phyloP scores from a whole-genome alignment of 768 basidiomycete species.

The Boletus rubropictus region DNA sequence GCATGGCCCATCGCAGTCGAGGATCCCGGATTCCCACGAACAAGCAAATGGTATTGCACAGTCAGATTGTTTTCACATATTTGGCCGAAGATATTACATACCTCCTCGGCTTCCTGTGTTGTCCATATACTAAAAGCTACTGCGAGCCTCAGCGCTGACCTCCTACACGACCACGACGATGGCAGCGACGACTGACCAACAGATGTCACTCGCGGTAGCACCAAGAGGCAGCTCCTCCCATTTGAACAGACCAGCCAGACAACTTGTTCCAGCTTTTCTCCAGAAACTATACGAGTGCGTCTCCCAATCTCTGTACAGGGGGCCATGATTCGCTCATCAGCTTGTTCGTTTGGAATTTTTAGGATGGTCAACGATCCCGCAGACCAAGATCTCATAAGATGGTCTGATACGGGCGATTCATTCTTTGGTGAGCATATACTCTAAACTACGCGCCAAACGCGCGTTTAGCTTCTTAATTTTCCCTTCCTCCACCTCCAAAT shows the following conservation, averaged over 20 bases:
- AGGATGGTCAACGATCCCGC: constrained; percentile 90
- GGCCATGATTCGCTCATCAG: constrained; percentile 9
- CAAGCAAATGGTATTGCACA: no score
- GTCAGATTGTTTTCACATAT: constrained; percentile 11
- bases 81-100: constrained; percentile 1
- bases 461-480: neutral
- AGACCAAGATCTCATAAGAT: constrained; percentile 81
- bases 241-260: constrained; percentile 42
- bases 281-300: constrained; percentile 89
- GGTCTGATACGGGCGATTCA: constrained; percentile 87
- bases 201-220: constrained; percentile 51
- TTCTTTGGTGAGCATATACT: constrained; percentile 67
- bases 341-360: constrained; percentile 1
- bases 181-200: constrained; percentile 48
- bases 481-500: neutral
- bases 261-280: constrained; percentile 74
- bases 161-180: constrained; percentile 14
- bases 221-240: constrained; percentile 35
- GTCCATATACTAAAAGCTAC: constrained; percentile 5
- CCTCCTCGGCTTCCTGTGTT: constrained; percentile 15
- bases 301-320: constrained; percentile 8
- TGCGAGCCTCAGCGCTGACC: constrained; percentile 1
- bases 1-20: constrained; percentile 18
- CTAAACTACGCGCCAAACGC: neutral
- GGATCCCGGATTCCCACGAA: no score